A percentile compares a stretch with the other conserved stretches of the same genome.
phyloP scores from a whole-genome alignment of 148 eudicot genomes.

The Selenicereus undatus region DNA sequence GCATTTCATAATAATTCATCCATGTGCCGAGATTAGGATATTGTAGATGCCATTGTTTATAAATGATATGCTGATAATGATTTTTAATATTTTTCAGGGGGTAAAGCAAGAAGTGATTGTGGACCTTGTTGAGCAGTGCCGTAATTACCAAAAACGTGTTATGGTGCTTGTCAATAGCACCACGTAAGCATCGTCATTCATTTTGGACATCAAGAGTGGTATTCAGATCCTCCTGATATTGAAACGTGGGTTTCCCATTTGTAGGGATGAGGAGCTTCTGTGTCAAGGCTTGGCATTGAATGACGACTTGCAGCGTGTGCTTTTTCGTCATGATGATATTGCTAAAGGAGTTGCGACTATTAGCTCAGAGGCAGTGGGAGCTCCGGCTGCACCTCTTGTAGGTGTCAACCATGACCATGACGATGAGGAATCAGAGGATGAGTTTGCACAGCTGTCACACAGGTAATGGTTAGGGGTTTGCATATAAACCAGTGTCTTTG shows the following conservation, averaged over 20 bases:
- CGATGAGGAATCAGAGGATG: constrained; percentile 93
- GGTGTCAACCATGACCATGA: constrained; percentile 72
- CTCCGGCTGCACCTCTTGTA: constrained; percentile 53
- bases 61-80: background rate
- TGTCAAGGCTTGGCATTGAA: constrained; percentile 76
- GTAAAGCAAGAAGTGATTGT: constrained; percentile 76
- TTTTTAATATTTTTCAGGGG: constrained; percentile 40
- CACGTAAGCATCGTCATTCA: constrained; percentile 37
- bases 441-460: constrained; percentile 69
- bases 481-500: background rate
- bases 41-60: background rate
- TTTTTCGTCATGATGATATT: constrained; percentile 70
- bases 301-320: constrained; percentile 82
- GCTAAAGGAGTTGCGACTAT: constrained; percentile 49
- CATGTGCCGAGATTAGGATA: background rate
- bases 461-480: constrained; percentile 41
- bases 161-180: constrained; percentile 76
- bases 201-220: background rate
- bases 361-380: constrained; percentile 31
- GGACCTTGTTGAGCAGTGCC: constrained; percentile 94
- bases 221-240: background rate
- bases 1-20: no score
- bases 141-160: constrained; percentile 82
- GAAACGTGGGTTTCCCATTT: background rate
- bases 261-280: constrained; percentile 84